A percentile compares a stretch with the other conserved stretches of the same genome.
Evolutionary conservation across 163 green algal genomes (phyloP).

Genomic region (Coccomyxa subellipsoidea): DNA sequence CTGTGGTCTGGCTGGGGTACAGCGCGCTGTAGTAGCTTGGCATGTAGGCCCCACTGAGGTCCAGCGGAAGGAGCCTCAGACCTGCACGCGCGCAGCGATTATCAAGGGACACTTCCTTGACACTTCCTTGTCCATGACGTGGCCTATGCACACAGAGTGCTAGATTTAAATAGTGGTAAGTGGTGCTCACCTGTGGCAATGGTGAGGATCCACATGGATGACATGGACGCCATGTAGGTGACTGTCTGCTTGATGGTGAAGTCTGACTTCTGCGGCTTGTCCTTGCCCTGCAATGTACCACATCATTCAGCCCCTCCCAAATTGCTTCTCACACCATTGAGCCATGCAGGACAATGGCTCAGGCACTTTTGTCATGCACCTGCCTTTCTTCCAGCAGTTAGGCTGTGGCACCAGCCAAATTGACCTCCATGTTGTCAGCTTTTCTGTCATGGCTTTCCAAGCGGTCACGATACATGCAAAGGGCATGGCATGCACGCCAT

Average conservation of each 20-base stretch:
- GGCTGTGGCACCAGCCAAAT: too few relatives aligned
- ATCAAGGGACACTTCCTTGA: too few relatives aligned
- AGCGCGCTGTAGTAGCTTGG: not conserved
- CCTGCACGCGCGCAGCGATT: not conserved
- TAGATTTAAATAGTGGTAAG: not conserved
- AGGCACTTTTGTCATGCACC: not conserved
- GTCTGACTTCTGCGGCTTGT: not conserved
- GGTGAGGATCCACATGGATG: not conserved
- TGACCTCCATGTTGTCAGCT: too few relatives aligned
- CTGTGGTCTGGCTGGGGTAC: not conserved
- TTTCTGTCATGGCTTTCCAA: too few relatives aligned
- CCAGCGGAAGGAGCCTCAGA: not conserved
- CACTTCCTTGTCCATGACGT: too few relatives aligned
- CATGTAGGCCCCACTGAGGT: not conserved
- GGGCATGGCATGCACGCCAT: too few relatives aligned
- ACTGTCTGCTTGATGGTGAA: not conserved
- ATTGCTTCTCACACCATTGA: too few relatives aligned
- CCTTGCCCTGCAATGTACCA: not conserved
- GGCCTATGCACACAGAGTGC: too few relatives aligned
- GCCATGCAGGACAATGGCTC: not conserved
- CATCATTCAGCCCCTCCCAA: too few relatives aligned
- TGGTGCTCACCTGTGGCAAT: not conserved
- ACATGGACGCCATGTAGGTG: not conserved
- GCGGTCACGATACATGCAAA: too few relatives aligned
- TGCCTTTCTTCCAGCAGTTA: not conserved